phyloP scores from a whole-genome alignment of 306 rosid species.

The Prunus kanzakura region DNA sequence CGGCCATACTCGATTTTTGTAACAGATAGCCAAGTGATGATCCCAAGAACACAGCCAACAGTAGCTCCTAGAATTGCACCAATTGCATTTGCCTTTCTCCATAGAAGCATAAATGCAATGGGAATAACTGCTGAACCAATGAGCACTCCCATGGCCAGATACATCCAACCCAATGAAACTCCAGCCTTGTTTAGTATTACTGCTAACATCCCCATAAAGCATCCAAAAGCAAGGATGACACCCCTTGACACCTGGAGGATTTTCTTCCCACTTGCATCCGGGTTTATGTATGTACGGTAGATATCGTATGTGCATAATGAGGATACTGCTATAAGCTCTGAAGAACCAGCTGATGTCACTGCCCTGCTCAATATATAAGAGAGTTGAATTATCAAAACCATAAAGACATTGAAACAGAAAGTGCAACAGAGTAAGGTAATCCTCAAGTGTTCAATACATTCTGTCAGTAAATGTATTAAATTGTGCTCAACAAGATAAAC shows the following conservation, averaged over 20 bases:
- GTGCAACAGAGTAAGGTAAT: no score
- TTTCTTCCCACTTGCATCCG: constrained; percentile 70
- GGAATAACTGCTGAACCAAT: constrained; percentile 95
- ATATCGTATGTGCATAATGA: constrained; percentile 88
- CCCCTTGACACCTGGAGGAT: constrained; percentile 73
- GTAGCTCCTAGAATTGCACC: constrained; percentile 84
- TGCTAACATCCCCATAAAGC: constrained; percentile 82
- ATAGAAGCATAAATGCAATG: constrained; percentile 84
- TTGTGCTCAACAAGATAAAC: no score
- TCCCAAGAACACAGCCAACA: constrained; percentile 71
- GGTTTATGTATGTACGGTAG: constrained; percentile 82
- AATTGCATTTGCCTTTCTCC: constrained; percentile 78
- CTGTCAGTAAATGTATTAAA: no score
- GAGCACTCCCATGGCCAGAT: constrained; percentile 85
- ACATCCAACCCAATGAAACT: constrained; percentile 94
- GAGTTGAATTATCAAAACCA: not conserved
- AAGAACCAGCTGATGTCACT: constrained; percentile 96
- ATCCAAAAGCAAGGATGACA: constrained; percentile 66
- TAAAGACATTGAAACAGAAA: not conserved
- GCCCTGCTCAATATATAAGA: constrained; percentile 53
- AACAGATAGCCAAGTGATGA: constrained; percentile 72
- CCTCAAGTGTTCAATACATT: no score
- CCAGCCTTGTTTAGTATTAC: constrained; percentile 79
- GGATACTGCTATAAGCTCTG: constrained; percentile 78
- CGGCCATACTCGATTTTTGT: constrained; percentile 60